These are phyloP conservation scores for Phylloporus arenicola DNA, from an alignment of 768 basidiomycete genomes.

Conservation along the genomic window DNA sequence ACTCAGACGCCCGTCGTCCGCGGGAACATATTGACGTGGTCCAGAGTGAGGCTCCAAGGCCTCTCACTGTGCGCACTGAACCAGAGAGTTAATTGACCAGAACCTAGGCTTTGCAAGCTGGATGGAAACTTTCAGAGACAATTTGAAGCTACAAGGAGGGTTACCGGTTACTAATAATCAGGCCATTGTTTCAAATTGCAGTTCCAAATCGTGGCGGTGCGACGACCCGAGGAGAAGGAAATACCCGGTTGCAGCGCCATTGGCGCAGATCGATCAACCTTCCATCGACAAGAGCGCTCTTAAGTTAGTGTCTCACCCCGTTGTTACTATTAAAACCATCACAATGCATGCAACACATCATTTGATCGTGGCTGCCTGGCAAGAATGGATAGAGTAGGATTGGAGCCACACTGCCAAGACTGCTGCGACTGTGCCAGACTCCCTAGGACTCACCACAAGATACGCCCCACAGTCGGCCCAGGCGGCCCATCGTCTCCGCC, in stretches of 20 bases:
- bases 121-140: not conserved
- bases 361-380: not conserved
- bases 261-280: not conserved
- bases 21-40: conserved; percentile 5
- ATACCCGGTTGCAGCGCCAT: not conserved
- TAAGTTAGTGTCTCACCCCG: not conserved
- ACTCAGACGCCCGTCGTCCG: conserved; percentile 8
- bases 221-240: not conserved
- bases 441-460: too few species aligned
- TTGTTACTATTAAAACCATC: not conserved
- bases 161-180: too few species aligned
- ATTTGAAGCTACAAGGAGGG: not conserved
- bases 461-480: too few species aligned
- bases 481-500: too few species aligned
- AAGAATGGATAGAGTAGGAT: not conserved
- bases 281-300: not conserved
- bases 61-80: not conserved
- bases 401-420: too few species aligned
- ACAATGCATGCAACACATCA: not conserved
- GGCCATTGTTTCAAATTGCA: not conserved
- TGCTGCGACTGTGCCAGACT: too few species aligned
- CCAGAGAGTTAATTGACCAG: not conserved
- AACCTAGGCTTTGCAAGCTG: not conserved
- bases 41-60: not conserved
- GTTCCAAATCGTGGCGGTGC: too few species aligned